Evolutionary conservation across 2,329 filamentous ascomycete species (phyloP).

Genomic region (Hypoxylon sp.): DNA sequence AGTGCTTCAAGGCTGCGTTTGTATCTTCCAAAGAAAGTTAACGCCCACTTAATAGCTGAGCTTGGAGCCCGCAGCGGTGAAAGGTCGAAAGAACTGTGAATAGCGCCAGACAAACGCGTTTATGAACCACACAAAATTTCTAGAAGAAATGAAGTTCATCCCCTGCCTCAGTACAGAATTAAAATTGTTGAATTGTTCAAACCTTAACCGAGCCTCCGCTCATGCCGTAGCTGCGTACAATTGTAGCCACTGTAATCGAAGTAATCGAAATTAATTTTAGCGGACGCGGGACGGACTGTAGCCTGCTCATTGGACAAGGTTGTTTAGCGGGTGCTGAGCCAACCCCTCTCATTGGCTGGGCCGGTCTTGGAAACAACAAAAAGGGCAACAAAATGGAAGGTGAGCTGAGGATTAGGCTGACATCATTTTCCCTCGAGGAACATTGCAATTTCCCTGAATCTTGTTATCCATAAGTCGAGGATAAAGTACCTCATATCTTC

Average conservation of each 20-base stretch:
- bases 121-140: conserved; percentile 1
- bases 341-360: conserved; percentile 31
- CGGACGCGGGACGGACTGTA: conserved; percentile 38
- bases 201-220: conserved; percentile 29
- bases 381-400: conserved; percentile 41
- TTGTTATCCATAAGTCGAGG: conserved; percentile 22
- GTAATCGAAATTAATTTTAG: conserved; percentile 41
- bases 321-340: conserved; percentile 31
- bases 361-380: conserved; percentile 33
- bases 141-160: conserved; percentile 1
- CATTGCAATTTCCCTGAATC: conserved; percentile 38
- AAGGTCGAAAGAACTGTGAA: not conserved
- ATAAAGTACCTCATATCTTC: conserved; percentile 6
- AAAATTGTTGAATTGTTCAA: conserved; percentile 26
- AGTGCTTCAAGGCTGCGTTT: not conserved
- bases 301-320: conserved; percentile 35
- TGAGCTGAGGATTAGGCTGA: conserved; percentile 36
- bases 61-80: conserved; percentile 7
- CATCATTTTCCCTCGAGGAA: conserved; percentile 35
- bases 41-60: conserved; percentile 1
- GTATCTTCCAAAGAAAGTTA: not conserved
- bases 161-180: conserved; percentile 13
- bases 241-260: conserved; percentile 17
- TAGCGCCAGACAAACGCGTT: not conserved
- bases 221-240: conserved; percentile 16